Percentiles rank a stretch among this genome's conserved stretches.
Evolutionary conservation across 352 stramenopile species (phyloP).

Genomic region (Phytophthora lateralis): DNA sequence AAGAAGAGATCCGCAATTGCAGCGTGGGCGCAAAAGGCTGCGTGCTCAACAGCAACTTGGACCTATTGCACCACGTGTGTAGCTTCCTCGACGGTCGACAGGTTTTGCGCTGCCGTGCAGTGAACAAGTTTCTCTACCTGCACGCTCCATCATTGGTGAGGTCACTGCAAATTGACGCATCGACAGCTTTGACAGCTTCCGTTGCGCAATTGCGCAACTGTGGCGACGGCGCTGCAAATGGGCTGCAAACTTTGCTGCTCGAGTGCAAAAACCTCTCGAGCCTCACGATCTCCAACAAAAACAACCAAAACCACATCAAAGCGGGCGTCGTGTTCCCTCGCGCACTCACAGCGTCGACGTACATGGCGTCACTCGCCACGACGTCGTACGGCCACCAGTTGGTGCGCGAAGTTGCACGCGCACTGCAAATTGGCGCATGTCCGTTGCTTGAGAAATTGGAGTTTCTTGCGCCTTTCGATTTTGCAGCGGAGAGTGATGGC

Average conservation of each 20-base stretch:
- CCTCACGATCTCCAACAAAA: slow-evolving; percentile 58
- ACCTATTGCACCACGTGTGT: slow-evolving; percentile 63
- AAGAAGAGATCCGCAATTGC: slow-evolving; percentile 23
- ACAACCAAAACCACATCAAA: slow-evolving; percentile 44
- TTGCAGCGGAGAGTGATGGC: slow-evolving; percentile 58
- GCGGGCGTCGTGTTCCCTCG: slow-evolving; percentile 44
- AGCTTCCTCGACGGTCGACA: slow-evolving; percentile 60
- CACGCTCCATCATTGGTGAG: slow-evolving; percentile 52
- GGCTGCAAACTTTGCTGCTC: slow-evolving; percentile 35
- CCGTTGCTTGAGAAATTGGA: slow-evolving; percentile 45
- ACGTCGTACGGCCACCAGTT: slow-evolving; percentile 49
- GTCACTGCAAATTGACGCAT: slow-evolving; percentile 50
- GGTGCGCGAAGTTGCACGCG: slow-evolving; percentile 41
- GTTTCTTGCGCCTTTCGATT: slow-evolving; percentile 64
- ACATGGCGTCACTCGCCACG: slow-evolving; percentile 23
- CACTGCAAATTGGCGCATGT: slow-evolving; percentile 45
- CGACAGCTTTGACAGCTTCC: background rate
- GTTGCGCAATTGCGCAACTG: slow-evolving; percentile 15
- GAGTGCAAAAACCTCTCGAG: slow-evolving; percentile 47
- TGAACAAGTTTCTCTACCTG: slow-evolving; percentile 59
- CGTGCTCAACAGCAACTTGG: slow-evolving; percentile 58
- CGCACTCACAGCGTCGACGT: slow-evolving; percentile 26
- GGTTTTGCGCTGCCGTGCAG: slow-evolving; percentile 41
- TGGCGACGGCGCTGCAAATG: slow-evolving; percentile 12
- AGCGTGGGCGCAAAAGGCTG: slow-evolving; percentile 25